Percentiles rank a stretch among this genome's conserved stretches.
Evolutionary conservation across 169 alveolate species (phyloP).

Genomic region (Plasmodium sp.): DNA sequence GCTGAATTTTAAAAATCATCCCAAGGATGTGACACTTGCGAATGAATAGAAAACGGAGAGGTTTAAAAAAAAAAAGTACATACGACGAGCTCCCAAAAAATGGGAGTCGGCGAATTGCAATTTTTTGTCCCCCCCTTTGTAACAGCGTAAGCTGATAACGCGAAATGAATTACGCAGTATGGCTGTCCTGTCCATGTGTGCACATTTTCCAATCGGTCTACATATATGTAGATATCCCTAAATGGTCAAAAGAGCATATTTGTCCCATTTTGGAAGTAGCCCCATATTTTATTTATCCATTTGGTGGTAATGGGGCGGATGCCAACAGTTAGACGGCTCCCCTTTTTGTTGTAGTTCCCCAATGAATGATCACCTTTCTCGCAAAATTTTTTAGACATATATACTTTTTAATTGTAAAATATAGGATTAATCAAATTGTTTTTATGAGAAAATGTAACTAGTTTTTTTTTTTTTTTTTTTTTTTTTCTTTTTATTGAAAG

Average conservation of each 20-base stretch:
- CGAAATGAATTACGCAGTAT: not conserved
- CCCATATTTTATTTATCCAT: not conserved
- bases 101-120: too few species aligned
- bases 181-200: not conserved
- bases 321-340: not conserved
- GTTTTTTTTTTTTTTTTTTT: not conserved
- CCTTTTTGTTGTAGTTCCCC: not conserved
- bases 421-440: not conserved
- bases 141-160: not conserved
- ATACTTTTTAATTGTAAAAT: not conserved
- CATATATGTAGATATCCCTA: not conserved
- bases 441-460: not conserved
- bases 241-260: not conserved
- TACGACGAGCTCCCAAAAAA: too few species aligned
- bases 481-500: not conserved
- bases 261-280: not conserved
- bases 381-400: not conserved
- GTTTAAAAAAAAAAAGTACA: too few species aligned
- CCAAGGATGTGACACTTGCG: not conserved
- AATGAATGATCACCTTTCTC: not conserved
- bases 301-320: not conserved
- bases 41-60: too few species aligned
- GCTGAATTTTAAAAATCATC: not conserved
- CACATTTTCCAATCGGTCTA: not conserved
- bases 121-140: too few species aligned